Percentiles rank a stretch among this genome's conserved stretches.
Evolutionary conservation across 768 basidiomycete species (phyloP).

Genomic region (Gymnopilus dilepis): DNA sequence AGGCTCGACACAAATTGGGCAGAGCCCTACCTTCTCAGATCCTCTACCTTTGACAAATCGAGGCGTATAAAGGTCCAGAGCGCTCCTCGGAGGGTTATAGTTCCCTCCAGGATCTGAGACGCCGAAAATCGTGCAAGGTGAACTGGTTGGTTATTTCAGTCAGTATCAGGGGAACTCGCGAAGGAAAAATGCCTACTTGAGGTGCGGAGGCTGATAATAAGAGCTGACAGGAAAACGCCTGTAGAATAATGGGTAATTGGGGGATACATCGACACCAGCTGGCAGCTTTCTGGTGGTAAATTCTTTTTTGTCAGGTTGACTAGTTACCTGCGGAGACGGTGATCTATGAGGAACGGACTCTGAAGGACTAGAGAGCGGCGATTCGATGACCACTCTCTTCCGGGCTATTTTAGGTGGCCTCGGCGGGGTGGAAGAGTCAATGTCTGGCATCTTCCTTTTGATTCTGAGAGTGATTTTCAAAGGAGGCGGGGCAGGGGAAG

Average conservation of each 20-base stretch:
- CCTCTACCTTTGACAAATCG: constrained; percentile 77
- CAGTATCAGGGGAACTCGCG: not conserved
- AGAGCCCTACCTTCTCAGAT: constrained; percentile 71
- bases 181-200: constrained; percentile 36
- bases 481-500: constrained; percentile 11
- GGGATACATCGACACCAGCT: constrained; percentile 46
- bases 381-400: constrained; percentile 14
- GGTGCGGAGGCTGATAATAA: constrained; percentile 47
- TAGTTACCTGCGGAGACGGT: not conserved
- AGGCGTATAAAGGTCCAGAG: constrained; percentile 78
- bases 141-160: constrained; percentile 29
- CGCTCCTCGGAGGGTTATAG: constrained; percentile 63
- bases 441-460: constrained; percentile 20
- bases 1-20: constrained; percentile 76
- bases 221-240: constrained; percentile 71
- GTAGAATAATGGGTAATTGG: constrained; percentile 67
- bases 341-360: not conserved
- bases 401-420: constrained; percentile 30
- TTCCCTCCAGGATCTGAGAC: constrained; percentile 50
- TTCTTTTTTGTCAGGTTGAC: constrained; percentile 1
- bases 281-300: constrained; percentile 59
- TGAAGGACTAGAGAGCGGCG: constrained; percentile 16
- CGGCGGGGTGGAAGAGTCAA: constrained; percentile 18
- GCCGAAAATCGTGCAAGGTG: constrained; percentile 41
- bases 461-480: constrained; percentile 24